Base-by-base conservation (phyloP, 1,139 yeast species). In the Kurtzmaniella quercitrusa region DNA sequence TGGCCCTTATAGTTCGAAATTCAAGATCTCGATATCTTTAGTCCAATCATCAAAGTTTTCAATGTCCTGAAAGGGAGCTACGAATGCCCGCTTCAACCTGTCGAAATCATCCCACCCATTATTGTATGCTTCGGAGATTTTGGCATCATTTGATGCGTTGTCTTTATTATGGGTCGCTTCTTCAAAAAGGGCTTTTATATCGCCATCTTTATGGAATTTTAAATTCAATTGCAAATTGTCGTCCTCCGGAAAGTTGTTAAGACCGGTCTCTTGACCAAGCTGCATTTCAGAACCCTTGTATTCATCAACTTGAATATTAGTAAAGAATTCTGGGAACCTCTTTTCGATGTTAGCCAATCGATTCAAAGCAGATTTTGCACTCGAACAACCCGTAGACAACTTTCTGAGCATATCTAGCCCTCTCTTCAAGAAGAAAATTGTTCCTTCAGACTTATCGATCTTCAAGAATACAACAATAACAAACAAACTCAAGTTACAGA, bases 301-400 rank as follows among this genome's bases (percentile, higher is more conserved):
- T 14, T 31, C 36, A 3, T 31, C 36, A 14, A 31, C 10, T 15
- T 16, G 12, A 31, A 31, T 31, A 31, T 31, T 31, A 14, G 9
- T 31, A 15, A 31, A 31, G 14, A 14, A 31, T 14, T 31, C 36
- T 6, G 36, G 36, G 18, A 31, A 31, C 11, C 18, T 12, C 18
- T 31, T 31, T 18, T 31, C 36, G 6, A 31, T 14, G 6, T 16
- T 31, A 15, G 16, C 12, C 4, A 31, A 15, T 15, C 36, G 12
- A 31, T 8, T 14, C 16, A 31, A 16, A 31, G 36, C 18, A 9
- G 18, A 14, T 40, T 48, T 51, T 7, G 57, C 57, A 45, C 57
- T 54, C 4, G 54, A 47, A 41, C 54, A 49, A 11, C 57, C 56
- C n/a, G 40, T 48, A 1, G 57, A 52, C 39, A 54, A 43, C 7